Evolutionary conservation across 768 basidiomycete species (phyloP).

Genomic region (Panaeolus cyanescens): DNA sequence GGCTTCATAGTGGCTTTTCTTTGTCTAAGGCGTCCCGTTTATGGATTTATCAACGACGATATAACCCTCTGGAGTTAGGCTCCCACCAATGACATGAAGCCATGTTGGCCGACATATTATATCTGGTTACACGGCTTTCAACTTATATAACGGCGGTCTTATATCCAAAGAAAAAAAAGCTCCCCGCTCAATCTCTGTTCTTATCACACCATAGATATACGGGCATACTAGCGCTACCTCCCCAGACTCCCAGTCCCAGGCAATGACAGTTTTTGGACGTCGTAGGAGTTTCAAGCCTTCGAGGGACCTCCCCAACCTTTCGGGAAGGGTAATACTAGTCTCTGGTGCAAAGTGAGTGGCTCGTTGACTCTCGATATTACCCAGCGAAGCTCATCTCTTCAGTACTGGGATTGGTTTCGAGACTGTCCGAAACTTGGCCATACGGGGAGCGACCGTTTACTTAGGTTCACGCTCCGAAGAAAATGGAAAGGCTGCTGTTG

Average conservation of each 20-base stretch:
- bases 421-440: conserved; percentile 48
- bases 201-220: too few relatives aligned
- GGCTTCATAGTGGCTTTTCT: too few relatives aligned
- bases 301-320: conserved; percentile 44
- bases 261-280: not conserved
- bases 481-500: conserved; percentile 43
- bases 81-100: too few relatives aligned
- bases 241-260: not conserved
- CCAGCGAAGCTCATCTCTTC: not conserved
- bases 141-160: too few relatives aligned
- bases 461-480: conserved; percentile 46
- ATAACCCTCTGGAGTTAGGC: too few relatives aligned
- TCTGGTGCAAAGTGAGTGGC: conserved; percentile 52
- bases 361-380: conserved; percentile 18
- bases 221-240: too few relatives aligned
- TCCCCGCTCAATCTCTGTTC: too few relatives aligned
- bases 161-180: too few relatives aligned
- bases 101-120: too few relatives aligned
- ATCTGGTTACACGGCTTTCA: too few relatives aligned
- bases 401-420: conserved; percentile 40
- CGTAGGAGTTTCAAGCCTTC: conserved; percentile 22
- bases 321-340: conserved; percentile 48
- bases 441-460: conserved; percentile 57
- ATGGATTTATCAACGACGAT: too few relatives aligned
- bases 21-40: too few relatives aligned